phyloP scores from a whole-genome alignment of 164 flowering plant species.

The Brasenia schreberi region DNA sequence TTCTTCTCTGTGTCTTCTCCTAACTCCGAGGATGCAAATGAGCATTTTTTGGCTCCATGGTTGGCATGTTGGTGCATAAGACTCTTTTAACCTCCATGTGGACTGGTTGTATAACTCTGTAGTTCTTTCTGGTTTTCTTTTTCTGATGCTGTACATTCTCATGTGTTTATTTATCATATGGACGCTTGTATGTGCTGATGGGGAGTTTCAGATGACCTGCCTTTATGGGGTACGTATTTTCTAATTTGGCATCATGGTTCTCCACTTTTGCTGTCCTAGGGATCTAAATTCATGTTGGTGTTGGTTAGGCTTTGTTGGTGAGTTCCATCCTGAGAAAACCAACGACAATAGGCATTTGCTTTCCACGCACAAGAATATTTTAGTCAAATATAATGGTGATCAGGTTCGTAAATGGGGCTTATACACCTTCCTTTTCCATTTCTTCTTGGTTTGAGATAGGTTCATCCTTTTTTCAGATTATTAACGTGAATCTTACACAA shows the following conservation, averaged over 20 bases:
- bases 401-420: constrained; percentile 38
- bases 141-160: constrained; percentile 1
- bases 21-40: too few relatives aligned
- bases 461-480: constrained; percentile 46
- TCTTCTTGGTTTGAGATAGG: neutral
- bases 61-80: too few relatives aligned
- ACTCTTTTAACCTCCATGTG: neutral
- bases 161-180: constrained; percentile 1
- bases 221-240: constrained; percentile 77
- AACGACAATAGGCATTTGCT: constrained; percentile 65
- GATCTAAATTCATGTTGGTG: neutral
- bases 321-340: constrained; percentile 57
- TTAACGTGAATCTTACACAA: constrained; percentile 88
- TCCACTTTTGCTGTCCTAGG: neutral
- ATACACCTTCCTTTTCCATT: neutral
- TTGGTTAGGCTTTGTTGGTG: constrained; percentile 82
- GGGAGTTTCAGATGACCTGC: constrained; percentile 70
- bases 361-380: constrained; percentile 64
- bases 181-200: constrained; percentile 10
- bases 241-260: neutral
- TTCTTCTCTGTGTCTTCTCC: neutral
- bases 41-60: too few relatives aligned
- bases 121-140: neutral
- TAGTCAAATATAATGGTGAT: constrained; percentile 60
- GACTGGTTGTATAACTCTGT: neutral